Evolutionary conservation across 805 yeast genomes (phyloP).

Genomic region (Lachancea fermentati): DNA sequence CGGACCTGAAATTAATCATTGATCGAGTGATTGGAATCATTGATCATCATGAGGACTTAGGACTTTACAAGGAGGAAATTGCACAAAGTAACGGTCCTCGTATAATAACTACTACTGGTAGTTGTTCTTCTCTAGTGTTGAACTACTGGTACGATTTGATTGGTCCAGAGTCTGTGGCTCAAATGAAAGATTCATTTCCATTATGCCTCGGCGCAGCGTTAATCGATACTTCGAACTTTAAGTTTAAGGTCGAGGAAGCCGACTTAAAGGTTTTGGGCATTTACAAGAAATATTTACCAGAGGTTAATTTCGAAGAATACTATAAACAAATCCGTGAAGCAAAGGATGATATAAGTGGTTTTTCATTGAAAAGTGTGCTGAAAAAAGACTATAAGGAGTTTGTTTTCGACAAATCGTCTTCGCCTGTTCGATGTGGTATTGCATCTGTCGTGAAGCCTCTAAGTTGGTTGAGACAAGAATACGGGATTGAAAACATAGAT

Average conservation of each 20-base stretch:
- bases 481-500: constrained; percentile 21
- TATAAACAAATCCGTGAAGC: constrained; percentile 38
- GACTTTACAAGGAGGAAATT: constrained; percentile 38
- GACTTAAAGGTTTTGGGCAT: constrained; percentile 45
- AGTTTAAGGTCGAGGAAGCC: constrained; percentile 51
- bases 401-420: constrained; percentile 32
- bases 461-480: constrained; percentile 41
- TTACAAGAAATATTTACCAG: constrained; percentile 30
- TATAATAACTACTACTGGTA: constrained; percentile 57
- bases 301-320: constrained; percentile 19
- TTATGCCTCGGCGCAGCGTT: constrained; percentile 63
- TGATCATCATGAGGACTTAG: constrained; percentile 85
- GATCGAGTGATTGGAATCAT: constrained; percentile 52
- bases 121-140: constrained; percentile 73
- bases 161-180: constrained; percentile 9
- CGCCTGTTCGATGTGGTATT: constrained; percentile 53
- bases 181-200: constrained; percentile 35
- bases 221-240: constrained; percentile 69
- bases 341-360: constrained; percentile 59
- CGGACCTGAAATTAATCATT: constrained; percentile 33
- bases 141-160: constrained; percentile 45
- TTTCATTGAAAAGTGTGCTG: constrained; percentile 56
- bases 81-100: constrained; percentile 43
- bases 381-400: constrained; percentile 83
- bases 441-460: constrained; percentile 66